Evolutionary conservation across 495 filamentous ascomycete species (phyloP), one percentile per base, ranked within the genome.

Genomic region (Zalerion maritima): DNA sequence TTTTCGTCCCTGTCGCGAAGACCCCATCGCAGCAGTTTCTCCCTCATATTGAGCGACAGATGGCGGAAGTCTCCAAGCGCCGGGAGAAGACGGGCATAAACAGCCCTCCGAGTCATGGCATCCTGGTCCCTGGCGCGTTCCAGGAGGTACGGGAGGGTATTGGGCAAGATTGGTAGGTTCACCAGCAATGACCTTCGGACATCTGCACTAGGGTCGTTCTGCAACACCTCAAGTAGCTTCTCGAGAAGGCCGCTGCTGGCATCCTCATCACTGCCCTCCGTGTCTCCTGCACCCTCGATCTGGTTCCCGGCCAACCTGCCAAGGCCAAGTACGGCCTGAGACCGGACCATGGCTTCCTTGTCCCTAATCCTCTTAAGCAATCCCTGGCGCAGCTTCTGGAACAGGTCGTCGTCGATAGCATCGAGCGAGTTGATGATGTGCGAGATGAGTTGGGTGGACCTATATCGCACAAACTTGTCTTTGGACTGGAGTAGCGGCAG

Each of bases 11-110:
- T 73, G 48, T 99, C 89, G 18, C 87, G 75, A 21, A 99, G 54
- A 18, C 89, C 89, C 87, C 86, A 99, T 7, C 91, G 72, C 23
- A 99, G 72, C 13, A 99, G 64, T 51, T 94, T 94, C 51, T 94
- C 91, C 40, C 89, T 62, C 79, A 96, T 93, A 2, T 75, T 80
- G n/a, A 96, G 64, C 13, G 84, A 92, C 25, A 99, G 60, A 54
- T 96, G 83, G 28, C 89, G 76, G 59, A 99, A 99, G 54, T 99
- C 89, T 11, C 86, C 87, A 5, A 99, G 63, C 0, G 81, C 77
- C 1, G 89, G 91, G 5, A 99, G 59, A 2, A 99, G 58, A 10
- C 81, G 73, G 3, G 87, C 78, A 47, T 94, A 99, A 4, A 99
- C 61, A 7, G 80, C 81, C 26, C 85, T 67, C 28, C 89, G 67